Evolutionary conservation across 805 yeast genomes (phyloP).

Genomic region (Monosporozyma yasuniensis): DNA sequence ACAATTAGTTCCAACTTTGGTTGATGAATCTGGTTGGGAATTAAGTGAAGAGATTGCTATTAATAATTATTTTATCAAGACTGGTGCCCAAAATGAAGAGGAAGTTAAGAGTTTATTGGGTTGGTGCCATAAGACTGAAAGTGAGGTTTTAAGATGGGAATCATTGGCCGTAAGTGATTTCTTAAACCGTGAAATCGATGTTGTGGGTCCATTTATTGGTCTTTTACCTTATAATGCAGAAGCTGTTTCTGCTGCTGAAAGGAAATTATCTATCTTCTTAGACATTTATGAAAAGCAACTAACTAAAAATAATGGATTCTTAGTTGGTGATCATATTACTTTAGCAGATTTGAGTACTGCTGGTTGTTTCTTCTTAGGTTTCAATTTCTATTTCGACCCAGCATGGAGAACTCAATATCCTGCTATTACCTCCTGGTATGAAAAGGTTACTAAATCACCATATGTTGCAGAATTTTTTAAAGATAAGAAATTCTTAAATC

Average conservation of each 20-base stretch:
- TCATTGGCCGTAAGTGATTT: constrained; percentile 66
- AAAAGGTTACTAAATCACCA: constrained; percentile 1
- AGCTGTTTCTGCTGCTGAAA: constrained; percentile 36
- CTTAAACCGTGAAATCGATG: constrained; percentile 36
- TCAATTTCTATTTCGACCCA: constrained; percentile 46
- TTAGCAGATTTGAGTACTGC: constrained; percentile 17
- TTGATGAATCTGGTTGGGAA: constrained; percentile 28
- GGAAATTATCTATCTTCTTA: constrained; percentile 32
- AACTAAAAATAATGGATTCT: constrained; percentile 52
- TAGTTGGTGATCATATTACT: constrained; percentile 50
- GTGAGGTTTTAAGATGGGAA: constrained; percentile 58
- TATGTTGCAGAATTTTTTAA: constrained; percentile 2
- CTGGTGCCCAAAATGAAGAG: constrained; percentile 28
- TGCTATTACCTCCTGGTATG: constrained; percentile 29
- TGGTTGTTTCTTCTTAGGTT: constrained; percentile 17
- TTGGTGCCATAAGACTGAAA: constrained; percentile 34
- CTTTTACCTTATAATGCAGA: constrained; percentile 66
- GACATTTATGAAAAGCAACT: constrained; percentile 46
- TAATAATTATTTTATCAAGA: constrained; percentile 37
- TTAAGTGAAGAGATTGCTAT: constrained; percentile 17
- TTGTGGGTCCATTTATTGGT: constrained; percentile 55
- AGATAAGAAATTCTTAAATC: background rate
- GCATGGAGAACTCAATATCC: constrained; percentile 58
- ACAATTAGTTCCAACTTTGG: constrained; percentile 54
- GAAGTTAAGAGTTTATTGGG: constrained; percentile 46